Percentiles rank a stretch among this genome's conserved stretches.
Conservation (phyloP, 192 early-diverging fungal species). For the Spizellomyces sp. region DNA sequence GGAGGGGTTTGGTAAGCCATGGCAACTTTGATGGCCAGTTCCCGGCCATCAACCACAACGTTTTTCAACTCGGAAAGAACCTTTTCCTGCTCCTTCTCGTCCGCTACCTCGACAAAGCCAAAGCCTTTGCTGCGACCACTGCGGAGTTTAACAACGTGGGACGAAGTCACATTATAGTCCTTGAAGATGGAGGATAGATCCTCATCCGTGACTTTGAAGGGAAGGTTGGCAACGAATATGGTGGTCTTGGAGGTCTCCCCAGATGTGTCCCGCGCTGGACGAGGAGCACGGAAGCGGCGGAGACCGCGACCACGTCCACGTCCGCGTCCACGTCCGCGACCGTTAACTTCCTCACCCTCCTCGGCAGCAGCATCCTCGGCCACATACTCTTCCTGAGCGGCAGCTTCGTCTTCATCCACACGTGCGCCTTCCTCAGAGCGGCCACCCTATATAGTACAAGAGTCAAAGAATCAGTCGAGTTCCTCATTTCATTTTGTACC, state of each 20-base stretch:
- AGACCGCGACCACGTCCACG: slow-evolving; percentile 43
- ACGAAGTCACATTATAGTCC: slow-evolving; percentile 62
- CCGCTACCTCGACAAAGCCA: slow-evolving; percentile 87
- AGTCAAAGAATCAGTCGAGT: not conserved
- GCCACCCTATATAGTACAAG: not conserved
- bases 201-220: slow-evolving; percentile 53
- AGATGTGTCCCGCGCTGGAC: slow-evolving; percentile 28
- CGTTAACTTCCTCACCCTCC: slow-evolving; percentile 33
- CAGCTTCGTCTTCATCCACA: slow-evolving; percentile 20
- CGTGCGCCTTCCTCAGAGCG: slow-evolving; percentile 39
- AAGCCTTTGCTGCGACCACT: slow-evolving; percentile 87
- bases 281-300: slow-evolving; percentile 25
- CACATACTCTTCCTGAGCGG: slow-evolving; percentile 22
- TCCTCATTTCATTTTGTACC: not conserved
- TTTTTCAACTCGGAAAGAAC: slow-evolving; percentile 66
- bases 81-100: slow-evolving; percentile 76
- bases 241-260: slow-evolving; percentile 45
- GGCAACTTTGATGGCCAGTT: slow-evolving; percentile 52
- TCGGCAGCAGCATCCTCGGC: slow-evolving; percentile 25
- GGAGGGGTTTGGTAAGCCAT: slow-evolving; percentile 36
- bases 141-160: slow-evolving; percentile 73
- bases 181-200: slow-evolving; percentile 47
- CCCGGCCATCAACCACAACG: slow-evolving; percentile 66
- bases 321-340: slow-evolving; percentile 34
- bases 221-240: slow-evolving; percentile 64